These are phyloP conservation scores for Nannochloropsis oceanica DNA, from an alignment of 108 stramenopile genomes.

Conservation along the genomic window DNA sequence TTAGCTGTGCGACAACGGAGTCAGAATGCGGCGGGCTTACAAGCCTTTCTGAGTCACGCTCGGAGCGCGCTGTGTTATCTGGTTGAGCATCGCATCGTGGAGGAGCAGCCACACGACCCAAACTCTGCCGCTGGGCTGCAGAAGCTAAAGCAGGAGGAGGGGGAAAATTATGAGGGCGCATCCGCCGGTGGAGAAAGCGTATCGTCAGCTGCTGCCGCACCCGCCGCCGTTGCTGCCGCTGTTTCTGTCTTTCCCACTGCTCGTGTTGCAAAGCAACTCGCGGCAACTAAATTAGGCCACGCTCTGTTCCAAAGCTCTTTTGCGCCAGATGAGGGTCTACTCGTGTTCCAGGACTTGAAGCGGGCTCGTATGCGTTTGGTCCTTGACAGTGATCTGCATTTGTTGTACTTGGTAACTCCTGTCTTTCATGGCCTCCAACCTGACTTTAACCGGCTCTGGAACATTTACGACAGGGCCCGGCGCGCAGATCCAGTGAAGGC, in stretches of 20 bases:
- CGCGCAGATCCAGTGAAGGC: neutral
- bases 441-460: neutral
- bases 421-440: neutral
- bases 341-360: neutral
- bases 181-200: neutral
- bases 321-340: constrained; percentile 11
- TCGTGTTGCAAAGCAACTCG: neutral
- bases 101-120: neutral
- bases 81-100: neutral
- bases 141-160: neutral
- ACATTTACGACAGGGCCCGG: neutral
- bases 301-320: constrained; percentile 23
- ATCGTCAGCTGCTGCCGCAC: neutral
- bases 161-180: neutral
- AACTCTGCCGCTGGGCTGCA: neutral
- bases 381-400: neutral
- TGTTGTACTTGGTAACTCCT: constrained; percentile 15
- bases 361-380: constrained; percentile 7
- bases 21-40: neutral
- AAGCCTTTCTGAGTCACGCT: neutral
- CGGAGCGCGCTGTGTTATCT: neutral
- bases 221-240: neutral
- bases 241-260: no score
- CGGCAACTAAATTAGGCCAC: constrained; percentile 8
- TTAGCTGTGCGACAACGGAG: neutral